Evolutionary conservation across 2,329 filamentous ascomycete species (phyloP).

Genomic region (Arthrinium puccinioides): DNA sequence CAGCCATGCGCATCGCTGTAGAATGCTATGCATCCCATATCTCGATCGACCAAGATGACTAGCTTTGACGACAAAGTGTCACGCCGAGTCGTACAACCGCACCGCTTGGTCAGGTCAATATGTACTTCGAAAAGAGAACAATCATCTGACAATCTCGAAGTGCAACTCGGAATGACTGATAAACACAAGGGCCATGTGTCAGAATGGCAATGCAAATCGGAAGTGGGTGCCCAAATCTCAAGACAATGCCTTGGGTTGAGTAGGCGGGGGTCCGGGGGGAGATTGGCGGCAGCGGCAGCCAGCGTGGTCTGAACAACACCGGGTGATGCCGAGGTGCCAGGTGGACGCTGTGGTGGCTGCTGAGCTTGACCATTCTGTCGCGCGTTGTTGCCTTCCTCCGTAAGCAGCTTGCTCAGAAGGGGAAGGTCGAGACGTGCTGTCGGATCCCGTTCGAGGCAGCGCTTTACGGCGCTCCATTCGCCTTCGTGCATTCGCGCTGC

Average conservation of each 20-base stretch:
- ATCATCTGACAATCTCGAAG: too few relatives aligned
- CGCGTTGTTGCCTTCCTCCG: slow-evolving; percentile 34
- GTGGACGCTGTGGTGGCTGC: slow-evolving; percentile 6
- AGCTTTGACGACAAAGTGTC: too few relatives aligned
- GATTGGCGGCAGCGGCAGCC: slow-evolving; percentile 17
- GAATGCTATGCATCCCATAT: too few relatives aligned
- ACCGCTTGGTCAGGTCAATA: too few relatives aligned
- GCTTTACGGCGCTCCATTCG: slow-evolving; percentile 68
- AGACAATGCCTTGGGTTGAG: slow-evolving; percentile 16
- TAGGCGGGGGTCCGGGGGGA: slow-evolving; percentile 9
- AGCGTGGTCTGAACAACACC: slow-evolving; percentile 23
- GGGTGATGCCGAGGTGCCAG: slow-evolving; percentile 14
- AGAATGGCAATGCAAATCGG: too few relatives aligned
- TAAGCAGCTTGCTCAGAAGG: slow-evolving; percentile 47
- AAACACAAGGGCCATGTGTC: too few relatives aligned
- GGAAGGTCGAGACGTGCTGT: slow-evolving; percentile 56
- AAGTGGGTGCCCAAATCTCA: too few relatives aligned
- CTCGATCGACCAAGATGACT: too few relatives aligned
- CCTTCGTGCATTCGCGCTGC: slow-evolving; percentile 60
- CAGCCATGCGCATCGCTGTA: too few relatives aligned
- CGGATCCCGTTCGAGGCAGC: slow-evolving; percentile 60
- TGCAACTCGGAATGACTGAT: too few relatives aligned
- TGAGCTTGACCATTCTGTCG: slow-evolving; percentile 13
- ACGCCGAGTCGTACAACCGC: too few relatives aligned
- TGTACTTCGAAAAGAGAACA: too few relatives aligned